These are phyloP conservation scores for Sanchytrium tribonematis DNA, from an alignment of 371 early-diverging fungal species.

Conservation along the genomic window DNA sequence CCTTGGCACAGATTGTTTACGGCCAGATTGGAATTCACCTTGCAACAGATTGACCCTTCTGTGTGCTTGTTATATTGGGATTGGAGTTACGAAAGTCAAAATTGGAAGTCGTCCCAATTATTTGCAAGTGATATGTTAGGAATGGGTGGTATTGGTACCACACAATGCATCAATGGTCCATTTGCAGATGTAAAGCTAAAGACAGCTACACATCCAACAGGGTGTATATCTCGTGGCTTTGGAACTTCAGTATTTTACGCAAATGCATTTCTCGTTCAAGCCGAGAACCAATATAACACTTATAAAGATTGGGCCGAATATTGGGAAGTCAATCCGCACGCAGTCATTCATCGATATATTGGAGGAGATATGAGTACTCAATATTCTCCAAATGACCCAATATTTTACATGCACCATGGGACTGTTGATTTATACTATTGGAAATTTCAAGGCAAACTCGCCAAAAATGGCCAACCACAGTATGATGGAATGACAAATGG, in stretches of 20 bases:
- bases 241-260: not conserved
- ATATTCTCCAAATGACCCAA: conserved; percentile 18
- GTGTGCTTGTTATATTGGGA: not conserved
- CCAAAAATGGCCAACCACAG: not conserved
- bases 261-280: not conserved
- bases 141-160: not conserved
- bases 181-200: not conserved
- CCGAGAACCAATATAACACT: not conserved
- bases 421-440: conserved; percentile 12
- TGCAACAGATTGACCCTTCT: not conserved
- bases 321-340: not conserved
- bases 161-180: not conserved
- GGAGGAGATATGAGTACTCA: conserved; percentile 19
- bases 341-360: conserved; percentile 3
- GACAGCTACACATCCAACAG: not conserved
- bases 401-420: conserved; percentile 21
- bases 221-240: not conserved
- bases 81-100: not conserved
- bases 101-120: not conserved
- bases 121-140: not conserved
- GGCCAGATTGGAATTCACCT: not conserved
- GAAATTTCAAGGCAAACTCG: not conserved
- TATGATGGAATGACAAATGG: not conserved
- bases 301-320: not conserved
- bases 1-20: not conserved